Conservation (phyloP, 163 green algal genomes). For the Chlamydomonas reinhardtii region DNA sequence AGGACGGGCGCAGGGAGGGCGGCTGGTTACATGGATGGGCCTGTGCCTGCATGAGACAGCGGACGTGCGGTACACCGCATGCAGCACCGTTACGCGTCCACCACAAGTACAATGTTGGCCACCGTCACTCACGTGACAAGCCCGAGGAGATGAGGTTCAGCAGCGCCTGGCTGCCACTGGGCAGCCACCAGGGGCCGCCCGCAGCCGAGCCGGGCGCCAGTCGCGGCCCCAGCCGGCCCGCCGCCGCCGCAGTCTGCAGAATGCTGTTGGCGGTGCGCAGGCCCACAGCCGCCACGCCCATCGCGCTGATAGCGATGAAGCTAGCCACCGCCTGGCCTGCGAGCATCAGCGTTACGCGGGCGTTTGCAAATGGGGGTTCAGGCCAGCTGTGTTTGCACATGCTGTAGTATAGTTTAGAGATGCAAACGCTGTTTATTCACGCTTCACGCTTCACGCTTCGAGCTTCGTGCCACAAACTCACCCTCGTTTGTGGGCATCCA, state of each 20-base stretch:
- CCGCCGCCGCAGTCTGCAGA: background rate
- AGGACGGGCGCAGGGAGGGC: too few species aligned
- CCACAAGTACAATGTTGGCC: too few species aligned
- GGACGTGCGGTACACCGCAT: too few species aligned
- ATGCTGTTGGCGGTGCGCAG: slow-evolving; percentile 11
- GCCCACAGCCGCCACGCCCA: background rate
- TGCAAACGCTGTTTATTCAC: too few species aligned
- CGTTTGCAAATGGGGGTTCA: too few species aligned
- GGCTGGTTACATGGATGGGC: background rate
- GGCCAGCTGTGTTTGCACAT: too few species aligned
- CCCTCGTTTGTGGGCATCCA: slow-evolving; percentile 66
- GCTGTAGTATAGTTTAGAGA: too few species aligned
- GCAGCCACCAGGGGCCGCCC: slow-evolving; percentile 10
- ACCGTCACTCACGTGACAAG: slow-evolving; percentile 13
- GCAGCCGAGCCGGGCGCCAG: background rate
- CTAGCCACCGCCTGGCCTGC: slow-evolving; percentile 29
- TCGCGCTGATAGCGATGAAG: slow-evolving; percentile 34
- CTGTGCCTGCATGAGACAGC: background rate
- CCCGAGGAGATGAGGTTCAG: background rate
- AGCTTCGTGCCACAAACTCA: slow-evolving; percentile 27
- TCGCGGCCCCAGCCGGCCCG: slow-evolving; percentile 1
- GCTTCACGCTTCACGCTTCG: background rate
- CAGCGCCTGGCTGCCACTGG: slow-evolving; percentile 17
- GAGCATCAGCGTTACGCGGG: too few species aligned
- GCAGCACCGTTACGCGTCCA: too few species aligned